A percentile compares a stretch with the other conserved stretches of the same genome.
Evolutionary conservation across 2,329 filamentous ascomycete species (phyloP).

Genomic region (Pseudogymnoascus sp.): DNA sequence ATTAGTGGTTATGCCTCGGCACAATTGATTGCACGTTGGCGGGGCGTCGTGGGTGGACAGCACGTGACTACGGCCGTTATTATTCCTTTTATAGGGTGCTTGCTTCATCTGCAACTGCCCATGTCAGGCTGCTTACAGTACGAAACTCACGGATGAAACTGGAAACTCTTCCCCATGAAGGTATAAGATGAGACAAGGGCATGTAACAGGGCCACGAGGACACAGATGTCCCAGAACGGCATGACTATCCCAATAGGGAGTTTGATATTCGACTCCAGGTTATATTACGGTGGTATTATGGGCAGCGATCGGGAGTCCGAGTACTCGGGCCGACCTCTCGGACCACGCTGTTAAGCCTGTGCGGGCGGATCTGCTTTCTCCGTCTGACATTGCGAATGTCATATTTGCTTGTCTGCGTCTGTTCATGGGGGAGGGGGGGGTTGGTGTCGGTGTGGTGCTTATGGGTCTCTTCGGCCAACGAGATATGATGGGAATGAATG

Average conservation of each 20-base stretch:
- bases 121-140: neutral
- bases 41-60: neutral
- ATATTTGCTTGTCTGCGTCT: neutral
- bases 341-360: neutral
- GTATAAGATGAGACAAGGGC: neutral
- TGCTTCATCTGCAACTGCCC: neutral
- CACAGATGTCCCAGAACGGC: neutral
- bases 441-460: neutral
- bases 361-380: neutral
- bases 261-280: neutral
- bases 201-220: neutral
- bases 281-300: neutral
- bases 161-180: neutral
- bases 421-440: neutral
- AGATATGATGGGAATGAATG: neutral
- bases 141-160: neutral
- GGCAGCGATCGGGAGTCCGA: neutral
- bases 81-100: neutral
- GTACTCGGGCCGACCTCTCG: neutral
- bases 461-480: neutral
- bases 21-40: neutral
- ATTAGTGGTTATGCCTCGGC: neutral
- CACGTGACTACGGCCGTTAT: neutral
- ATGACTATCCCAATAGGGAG: neutral
- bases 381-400: neutral